Evolutionary conservation across 1,284 basidiomycete species (phyloP).

Genomic region (Xanthoconium separans): DNA sequence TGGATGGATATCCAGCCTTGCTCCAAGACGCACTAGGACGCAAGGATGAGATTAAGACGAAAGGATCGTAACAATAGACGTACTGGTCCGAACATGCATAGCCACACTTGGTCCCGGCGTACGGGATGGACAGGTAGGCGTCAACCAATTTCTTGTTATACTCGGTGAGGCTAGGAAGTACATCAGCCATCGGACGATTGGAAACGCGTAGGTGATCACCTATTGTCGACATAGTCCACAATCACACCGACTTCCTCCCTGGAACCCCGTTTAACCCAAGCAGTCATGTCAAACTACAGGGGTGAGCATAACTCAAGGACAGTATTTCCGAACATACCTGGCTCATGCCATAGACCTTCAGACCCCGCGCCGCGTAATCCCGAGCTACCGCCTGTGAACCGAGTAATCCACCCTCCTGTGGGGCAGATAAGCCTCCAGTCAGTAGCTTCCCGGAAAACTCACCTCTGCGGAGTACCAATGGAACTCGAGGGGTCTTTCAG

Average conservation of each 20-base stretch:
- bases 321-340: conserved; percentile 49
- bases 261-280: conserved; percentile 92
- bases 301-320: conserved; percentile 2
- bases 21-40: conserved; percentile 72
- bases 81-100: conserved; percentile 95
- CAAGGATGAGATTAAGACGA: conserved; percentile 27
- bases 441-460: conserved; percentile 9
- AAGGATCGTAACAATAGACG: conserved; percentile 25
- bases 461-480: conserved; percentile 96
- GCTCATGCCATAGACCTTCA: conserved; percentile 85
- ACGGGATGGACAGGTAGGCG: conserved; percentile 78
- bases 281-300: conserved; percentile 87
- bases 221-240: conserved; percentile 79
- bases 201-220: conserved; percentile 33
- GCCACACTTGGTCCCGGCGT: conserved; percentile 81
- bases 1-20: conserved; percentile 82
- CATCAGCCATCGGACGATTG: background rate
- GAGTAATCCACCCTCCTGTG: conserved; percentile 88
- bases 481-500: conserved; percentile 83
- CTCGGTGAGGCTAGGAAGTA: conserved; percentile 58
- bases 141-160: conserved; percentile 80
- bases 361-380: conserved; percentile 63
- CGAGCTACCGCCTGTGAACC: conserved; percentile 91
- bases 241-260: conserved; percentile 89
- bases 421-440: conserved; percentile 1